Base-by-base conservation (phyloP, 768 basidiomycete species). In the Albatrellus ellisii region DNA sequence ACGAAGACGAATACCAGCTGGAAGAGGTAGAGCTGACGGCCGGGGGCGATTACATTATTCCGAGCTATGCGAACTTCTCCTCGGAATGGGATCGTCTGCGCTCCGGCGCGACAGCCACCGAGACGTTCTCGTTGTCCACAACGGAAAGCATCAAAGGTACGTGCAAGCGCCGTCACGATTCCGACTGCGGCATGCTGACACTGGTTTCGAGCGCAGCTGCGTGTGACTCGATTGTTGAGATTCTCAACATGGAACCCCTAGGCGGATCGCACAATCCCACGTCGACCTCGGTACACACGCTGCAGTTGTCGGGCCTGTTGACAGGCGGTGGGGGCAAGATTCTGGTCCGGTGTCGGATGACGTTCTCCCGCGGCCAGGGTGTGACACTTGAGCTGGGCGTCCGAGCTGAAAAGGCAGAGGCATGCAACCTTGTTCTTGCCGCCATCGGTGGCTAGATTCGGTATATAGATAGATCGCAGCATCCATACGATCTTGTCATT, bases 1-100 rank as follows among this genome's bases (percentile, higher is more conserved):
- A 98, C 60, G 87, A 91, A 56, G 95, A 98, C 64, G 94, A 98
- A 62, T 99, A 99, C 62, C 87, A 89, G 60, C 66, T 97, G 32
- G 95, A 99, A 60, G 95, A 98, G 47, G 75, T 95, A 43, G 95
- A 98, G 58, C 68, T 99, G 41, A 79, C 82, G 45, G 92, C 88
- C 9, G 85, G 82, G 2, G 50, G 50, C 20, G 94, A 98, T 65
- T 99, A 94, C 60, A 86, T 99, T 55, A 67, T 92, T 29, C 94
- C 95, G n/a, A 91, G 75, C 52, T 98, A 97, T 54, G 78, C 77
- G 9, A 85, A 86, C 18, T 98, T 98, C 63, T 72, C 77, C 42
- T 72, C 83, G 39, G 95, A 99, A 65, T 99, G 95, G 95, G 95
- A 97, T 54, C 75, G 89, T 47, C 57, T 99, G 58, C 76, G 77